Base-by-base conservation (phyloP, 2,329 filamentous ascomycete species). In the Alternaria sp. region DNA sequence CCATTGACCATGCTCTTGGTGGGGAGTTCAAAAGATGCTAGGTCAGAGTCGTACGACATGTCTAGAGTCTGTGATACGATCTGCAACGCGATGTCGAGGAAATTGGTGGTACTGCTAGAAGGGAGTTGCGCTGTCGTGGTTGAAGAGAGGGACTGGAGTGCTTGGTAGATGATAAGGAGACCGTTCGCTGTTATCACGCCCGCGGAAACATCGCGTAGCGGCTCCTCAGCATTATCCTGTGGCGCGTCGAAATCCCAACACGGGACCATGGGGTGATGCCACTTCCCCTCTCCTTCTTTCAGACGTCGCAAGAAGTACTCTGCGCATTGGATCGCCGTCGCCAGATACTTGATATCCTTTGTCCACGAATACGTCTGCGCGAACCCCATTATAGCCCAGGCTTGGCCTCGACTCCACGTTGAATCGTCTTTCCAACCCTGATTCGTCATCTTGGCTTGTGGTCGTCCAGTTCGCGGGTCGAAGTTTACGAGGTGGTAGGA, bases 201-300 rank as follows among this genome's bases (percentile, higher is more conserved):
- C 0, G 81, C 81, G 1, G 78, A 81, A 0, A 79, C 77, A 57
- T 83, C 81, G 13, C 81, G 65, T 4, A 79, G 49, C 9, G 76
- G 76, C 9, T 74, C 70, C 4, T 28, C 21, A 0, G 64, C 17
- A 69, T 82, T 50, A 75, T 83, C 26, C 66, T 73, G 71, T 52
- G 84, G 85, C 0, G 84, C 85, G 62, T 86, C 82, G 47, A 86
- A 86, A 58, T 86, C 85, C 85, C 84, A 86, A 3, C 80, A 77
- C 1, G 84, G 83, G 0, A 86, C 81, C 1, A 76, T 45, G 3
- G 57, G 65, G 45, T 74, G 67, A 19, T 72, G 67, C 68, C 74
- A 76, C 30, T 68, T 78, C 1, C 66, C 69, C 6, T 72, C 69
- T 15, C 77, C 78, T 3, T 74, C 72, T 0, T 80, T 76, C 17